These are phyloP conservation scores for Tolypocladium pustulatum DNA, from an alignment of 2,329 filamentous ascomycete species.

Conservation along the genomic window DNA sequence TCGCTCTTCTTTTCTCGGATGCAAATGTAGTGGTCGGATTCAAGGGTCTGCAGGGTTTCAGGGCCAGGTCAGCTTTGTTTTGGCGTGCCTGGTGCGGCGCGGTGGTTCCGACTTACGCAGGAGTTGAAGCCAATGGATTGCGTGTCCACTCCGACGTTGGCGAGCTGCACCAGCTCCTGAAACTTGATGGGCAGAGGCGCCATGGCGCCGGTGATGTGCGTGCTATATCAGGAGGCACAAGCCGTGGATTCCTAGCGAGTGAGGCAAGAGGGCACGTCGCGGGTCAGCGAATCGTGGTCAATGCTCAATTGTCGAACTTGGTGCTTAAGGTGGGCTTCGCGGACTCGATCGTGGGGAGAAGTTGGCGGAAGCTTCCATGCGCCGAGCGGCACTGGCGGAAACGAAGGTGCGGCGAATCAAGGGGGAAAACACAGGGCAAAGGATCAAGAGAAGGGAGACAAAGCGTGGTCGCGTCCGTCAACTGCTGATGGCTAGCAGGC, in stretches of 20 bases:
- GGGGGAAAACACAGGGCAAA: constrained; percentile 8
- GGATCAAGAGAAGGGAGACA: constrained; percentile 2
- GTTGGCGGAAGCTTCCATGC: constrained; percentile 26
- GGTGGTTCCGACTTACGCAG: constrained; percentile 48
- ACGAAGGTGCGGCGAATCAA: constrained; percentile 8
- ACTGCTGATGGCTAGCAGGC: constrained; percentile 16
- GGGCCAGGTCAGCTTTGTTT: neutral
- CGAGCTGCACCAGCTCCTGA: constrained; percentile 72
- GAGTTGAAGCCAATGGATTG: constrained; percentile 65
- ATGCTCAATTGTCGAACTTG: constrained; percentile 5
- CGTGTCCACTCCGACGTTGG: constrained; percentile 35
- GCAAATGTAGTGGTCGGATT: constrained; percentile 95
- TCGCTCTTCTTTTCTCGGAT: constrained; percentile 89
- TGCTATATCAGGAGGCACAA: constrained; percentile 13
- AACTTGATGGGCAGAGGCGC: constrained; percentile 83
- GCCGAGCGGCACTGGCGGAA: constrained; percentile 19
- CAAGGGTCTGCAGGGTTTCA: constrained; percentile 60
- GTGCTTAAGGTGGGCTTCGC: constrained; percentile 7
- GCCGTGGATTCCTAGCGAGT: constrained; percentile 4
- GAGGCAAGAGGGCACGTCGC: constrained; percentile 12
- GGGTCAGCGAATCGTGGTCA: constrained; percentile 9
- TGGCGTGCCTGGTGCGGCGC: neutral
- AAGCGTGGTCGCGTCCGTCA: constrained; percentile 9
- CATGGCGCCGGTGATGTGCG: constrained; percentile 30
- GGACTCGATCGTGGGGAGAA: constrained; percentile 12